Conservation (phyloP, 306 rosid species). For the Bauhinia variegata region DNA sequence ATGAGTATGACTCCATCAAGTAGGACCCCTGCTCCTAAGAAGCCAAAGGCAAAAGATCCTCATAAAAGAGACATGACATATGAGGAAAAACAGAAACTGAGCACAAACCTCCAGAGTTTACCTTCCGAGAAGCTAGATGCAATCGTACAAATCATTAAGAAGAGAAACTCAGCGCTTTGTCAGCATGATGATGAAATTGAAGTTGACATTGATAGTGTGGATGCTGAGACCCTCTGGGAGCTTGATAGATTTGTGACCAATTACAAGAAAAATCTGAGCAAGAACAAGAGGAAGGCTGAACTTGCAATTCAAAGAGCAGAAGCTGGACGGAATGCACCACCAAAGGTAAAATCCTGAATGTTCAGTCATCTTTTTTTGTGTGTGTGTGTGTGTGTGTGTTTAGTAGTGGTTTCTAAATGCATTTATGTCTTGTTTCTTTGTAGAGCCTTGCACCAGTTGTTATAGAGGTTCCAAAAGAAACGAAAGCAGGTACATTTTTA, state of each 20-base stretch:
- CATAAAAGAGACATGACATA: conserved; percentile 91
- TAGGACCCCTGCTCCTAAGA: conserved; percentile 89
- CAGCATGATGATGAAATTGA: conserved; percentile 95
- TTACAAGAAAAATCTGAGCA: conserved; percentile 92
- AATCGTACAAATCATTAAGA: conserved; percentile 81
- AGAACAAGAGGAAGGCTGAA: conserved; percentile 85
- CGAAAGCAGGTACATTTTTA: conserved; percentile 54
- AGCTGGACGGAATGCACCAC: conserved; percentile 51
- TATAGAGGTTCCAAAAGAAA: conserved; percentile 52
- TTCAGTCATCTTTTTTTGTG: conserved; percentile 5
- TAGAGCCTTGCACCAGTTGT: conserved; percentile 52
- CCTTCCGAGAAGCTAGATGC: conserved; percentile 87
- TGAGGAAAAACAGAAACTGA: conserved; percentile 86
- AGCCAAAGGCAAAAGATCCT: conserved; percentile 96
- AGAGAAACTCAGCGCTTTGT: conserved; percentile 62
- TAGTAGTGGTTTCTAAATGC: conserved; percentile 24
- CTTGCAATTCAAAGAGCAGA: conserved; percentile 67
- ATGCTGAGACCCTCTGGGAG: conserved; percentile 95
- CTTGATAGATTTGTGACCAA: conserved; percentile 94
- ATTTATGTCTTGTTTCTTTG: conserved; percentile 23
- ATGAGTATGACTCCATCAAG: conserved; percentile 65
- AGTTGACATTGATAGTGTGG: conserved; percentile 92
- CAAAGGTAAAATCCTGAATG: conserved; percentile 49
- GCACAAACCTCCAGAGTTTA: conserved; percentile 78
- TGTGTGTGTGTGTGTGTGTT: too few relatives aligned